Evolutionary conservation across 2,329 filamentous ascomycete genomes (phyloP), one percentile per base, ranked within the genome.

Genomic region (Cladosporium sp.): DNA sequence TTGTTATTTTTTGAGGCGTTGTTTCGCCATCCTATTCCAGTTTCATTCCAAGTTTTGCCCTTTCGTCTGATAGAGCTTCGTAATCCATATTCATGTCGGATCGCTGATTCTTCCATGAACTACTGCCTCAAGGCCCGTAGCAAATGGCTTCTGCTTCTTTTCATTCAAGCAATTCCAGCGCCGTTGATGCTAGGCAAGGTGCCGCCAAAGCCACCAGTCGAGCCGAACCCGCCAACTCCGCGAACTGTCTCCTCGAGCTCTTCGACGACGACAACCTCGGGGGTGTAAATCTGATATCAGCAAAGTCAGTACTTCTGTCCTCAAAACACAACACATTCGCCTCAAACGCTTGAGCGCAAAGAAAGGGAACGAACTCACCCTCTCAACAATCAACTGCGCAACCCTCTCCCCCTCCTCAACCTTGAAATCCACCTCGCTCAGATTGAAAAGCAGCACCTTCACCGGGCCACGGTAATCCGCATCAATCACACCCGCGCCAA

Each of bases 401-500:
- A 99, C 84, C 63, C 95, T 90, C 80, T 99, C 95, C 59, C 94
- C 94, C 76, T 90, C 88, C 75, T 90, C 90, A 71, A 99, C 84
- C 54, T 81, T 84, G 76, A 96, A 98, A 77, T 97, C 93, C 49
- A 81, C 80, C 60, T 97, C 93, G 61, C 86, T 86, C 79, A 96
- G 90, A 82, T 99, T 99, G 80, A 98, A 98, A 62, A 99, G 87
- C 71, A 99, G 85, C 30, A 99, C 91, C 84, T 96, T 97, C 74
- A 99, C 90, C 72, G 91, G 91, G 24, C 95, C 95, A 41, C 95
- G 87, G 83, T 99, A 99, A 80, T 99, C 95, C 38, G 94, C 93
- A 79, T 99, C 95, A 74, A 99, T 98, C 70, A 99, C 95, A 64
- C 95, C 95, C 0, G 95, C 95, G 69, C 96, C 93, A 0, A 92